Base-by-base conservation (phyloP, 345 rosid species). In the Melaleuca alternifolia region DNA sequence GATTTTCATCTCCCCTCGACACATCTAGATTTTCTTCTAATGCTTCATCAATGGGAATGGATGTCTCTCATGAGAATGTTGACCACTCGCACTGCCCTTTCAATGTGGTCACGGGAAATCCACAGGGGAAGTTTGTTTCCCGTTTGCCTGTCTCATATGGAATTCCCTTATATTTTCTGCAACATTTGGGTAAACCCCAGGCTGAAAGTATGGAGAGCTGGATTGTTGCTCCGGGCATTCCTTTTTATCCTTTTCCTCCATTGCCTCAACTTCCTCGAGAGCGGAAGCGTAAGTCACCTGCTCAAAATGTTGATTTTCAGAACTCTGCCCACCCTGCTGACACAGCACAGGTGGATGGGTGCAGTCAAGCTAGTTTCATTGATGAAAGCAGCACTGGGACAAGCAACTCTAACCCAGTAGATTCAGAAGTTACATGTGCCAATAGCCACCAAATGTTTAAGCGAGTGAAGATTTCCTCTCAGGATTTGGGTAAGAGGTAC, bases 201-300 rank as follows among this genome's bases (percentile, higher is more conserved):
- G 89, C 89, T 83, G 95, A 92, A 84, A 90, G 85, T 79, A 84
- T 77, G 4, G 93, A 87, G 65, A 87, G 91, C 88, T 96, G 99
- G 98, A 89, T 85, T 61, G 84, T 93, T 87, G 98, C 97, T 91
- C 99, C 99, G 8, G 97, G 98, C 85, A 86, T 95, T 87, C 95
- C 98, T 82, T 97, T 97, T 89, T 90, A 89, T 86, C 99, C 99
- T 30, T 97, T 94, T 90, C 99, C 99, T 48, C 99, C 99, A 53
- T 86, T 94, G 79, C 99, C 99, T 6, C 93, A 94, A 86, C 76
- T 86, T 86, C 93, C 98, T 86, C 90, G 86, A 20, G 82, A 86
- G 24, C 91, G 85, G 89, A 91, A 91, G 88, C 92, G 88, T 54
- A 85, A 82, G 51, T 83, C 87, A 77, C 87, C 88, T 51, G 41